phyloP scores from a whole-genome alignment of 805 yeast species.

The Lipomyces starkeyi region DNA sequence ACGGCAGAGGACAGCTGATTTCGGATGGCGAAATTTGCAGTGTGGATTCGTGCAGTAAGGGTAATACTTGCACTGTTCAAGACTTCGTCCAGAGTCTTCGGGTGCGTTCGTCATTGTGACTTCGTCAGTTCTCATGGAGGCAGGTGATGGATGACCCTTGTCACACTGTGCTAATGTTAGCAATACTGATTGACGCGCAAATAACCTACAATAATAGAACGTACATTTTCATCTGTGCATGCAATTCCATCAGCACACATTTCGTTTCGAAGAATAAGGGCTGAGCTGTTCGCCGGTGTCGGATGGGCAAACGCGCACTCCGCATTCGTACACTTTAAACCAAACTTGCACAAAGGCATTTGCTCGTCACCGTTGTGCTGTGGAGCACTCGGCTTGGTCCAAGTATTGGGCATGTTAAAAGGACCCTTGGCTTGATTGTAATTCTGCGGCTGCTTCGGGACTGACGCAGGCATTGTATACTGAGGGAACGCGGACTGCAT shows the following conservation, averaged over 20 bases:
- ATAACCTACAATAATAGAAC: not conserved
- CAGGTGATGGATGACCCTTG: slow-evolving; percentile 84
- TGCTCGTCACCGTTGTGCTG: slow-evolving; percentile 47
- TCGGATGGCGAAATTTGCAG: slow-evolving; percentile 87
- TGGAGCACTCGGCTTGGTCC: slow-evolving; percentile 39
- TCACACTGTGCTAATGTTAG: slow-evolving; percentile 53
- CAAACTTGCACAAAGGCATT: slow-evolving; percentile 70
- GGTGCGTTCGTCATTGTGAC: slow-evolving; percentile 1
- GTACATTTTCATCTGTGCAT: slow-evolving; percentile 57
- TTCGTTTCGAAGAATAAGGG: slow-evolving; percentile 66
- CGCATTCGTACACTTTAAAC: slow-evolving; percentile 73
- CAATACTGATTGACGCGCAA: not conserved
- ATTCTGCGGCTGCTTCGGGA: not conserved
- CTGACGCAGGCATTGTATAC: not conserved
- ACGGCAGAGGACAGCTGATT: slow-evolving; percentile 74
- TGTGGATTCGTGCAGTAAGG: slow-evolving; percentile 72
- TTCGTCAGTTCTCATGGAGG: slow-evolving; percentile 33
- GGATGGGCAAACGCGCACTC: slow-evolving; percentile 91
- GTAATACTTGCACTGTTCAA: slow-evolving; percentile 86
- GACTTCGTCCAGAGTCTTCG: slow-evolving; percentile 40
- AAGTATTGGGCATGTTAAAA: not conserved
- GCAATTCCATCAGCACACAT: slow-evolving; percentile 78
- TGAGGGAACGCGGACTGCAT: slow-evolving; percentile 1
- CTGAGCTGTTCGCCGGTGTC: slow-evolving; percentile 79
- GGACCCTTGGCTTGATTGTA: not conserved